Percentiles rank a stretch among this genome's conserved stretches.
Evolutionary conservation across 768 basidiomycete species (phyloP).

Genomic region (Agrocybe chaxingu): DNA sequence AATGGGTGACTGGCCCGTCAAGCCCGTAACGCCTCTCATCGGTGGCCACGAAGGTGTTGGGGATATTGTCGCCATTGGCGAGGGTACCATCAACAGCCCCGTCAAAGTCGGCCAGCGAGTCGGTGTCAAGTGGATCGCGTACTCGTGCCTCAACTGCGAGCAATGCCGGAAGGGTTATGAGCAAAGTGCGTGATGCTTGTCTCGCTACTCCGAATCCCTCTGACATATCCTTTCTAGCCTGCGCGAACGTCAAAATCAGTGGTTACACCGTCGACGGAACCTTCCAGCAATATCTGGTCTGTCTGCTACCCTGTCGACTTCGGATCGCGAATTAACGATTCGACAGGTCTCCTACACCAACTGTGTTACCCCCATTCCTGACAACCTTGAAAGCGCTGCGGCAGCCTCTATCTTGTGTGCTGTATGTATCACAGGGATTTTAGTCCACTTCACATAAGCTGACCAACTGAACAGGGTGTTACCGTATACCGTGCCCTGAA

Average conservation of each 20-base stretch:
- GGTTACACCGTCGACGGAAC: conserved; percentile 80
- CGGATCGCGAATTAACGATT: background rate
- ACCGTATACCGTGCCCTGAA: conserved; percentile 89
- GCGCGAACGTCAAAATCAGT: conserved; percentile 52
- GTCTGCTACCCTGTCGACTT: conserved; percentile 12
- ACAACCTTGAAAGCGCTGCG: conserved; percentile 55
- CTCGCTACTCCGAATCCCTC: background rate
- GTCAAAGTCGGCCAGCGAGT: conserved; percentile 78
- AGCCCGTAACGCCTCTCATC: conserved; percentile 62
- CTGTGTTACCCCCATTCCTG: conserved; percentile 79
- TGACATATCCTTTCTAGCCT: conserved; percentile 38
- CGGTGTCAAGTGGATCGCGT: conserved; percentile 80
- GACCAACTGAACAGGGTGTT: conserved; percentile 47
- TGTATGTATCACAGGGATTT: conserved; percentile 31
- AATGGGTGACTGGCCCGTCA: conserved; percentile 77
- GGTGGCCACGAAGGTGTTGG: conserved; percentile 89
- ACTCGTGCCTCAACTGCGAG: conserved; percentile 71
- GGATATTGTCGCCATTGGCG: conserved; percentile 74
- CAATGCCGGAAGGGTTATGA: conserved; percentile 75
- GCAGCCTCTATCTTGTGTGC: conserved; percentile 81
- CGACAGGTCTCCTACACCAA: conserved; percentile 62
- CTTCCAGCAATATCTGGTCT: conserved; percentile 64
- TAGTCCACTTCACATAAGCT: background rate
- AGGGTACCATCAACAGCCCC: conserved; percentile 51
- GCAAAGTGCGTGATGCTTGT: conserved; percentile 47